These are phyloP conservation scores for Amanita muscaria DNA, from an alignment of 768 basidiomycete species.

Conservation along the genomic window DNA sequence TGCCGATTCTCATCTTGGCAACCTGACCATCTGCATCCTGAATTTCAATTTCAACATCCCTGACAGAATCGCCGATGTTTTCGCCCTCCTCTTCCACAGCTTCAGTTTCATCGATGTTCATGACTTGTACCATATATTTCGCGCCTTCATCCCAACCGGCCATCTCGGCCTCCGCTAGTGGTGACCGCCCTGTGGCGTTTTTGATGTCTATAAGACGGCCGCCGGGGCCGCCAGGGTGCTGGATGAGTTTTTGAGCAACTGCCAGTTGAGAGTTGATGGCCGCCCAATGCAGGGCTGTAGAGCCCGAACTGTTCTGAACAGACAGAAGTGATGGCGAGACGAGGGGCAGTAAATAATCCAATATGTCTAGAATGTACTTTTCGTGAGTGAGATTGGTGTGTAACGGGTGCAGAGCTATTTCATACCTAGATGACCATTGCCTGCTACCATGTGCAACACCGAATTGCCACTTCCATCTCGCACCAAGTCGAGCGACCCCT, in stretches of 20 bases:
- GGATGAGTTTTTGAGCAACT: slow-evolving; percentile 50
- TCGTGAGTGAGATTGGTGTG: slow-evolving; percentile 5
- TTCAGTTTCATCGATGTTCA: slow-evolving; percentile 56
- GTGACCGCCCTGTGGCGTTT: slow-evolving; percentile 63
- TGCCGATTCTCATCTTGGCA: slow-evolving; percentile 51
- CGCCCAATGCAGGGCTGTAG: slow-evolving; percentile 90
- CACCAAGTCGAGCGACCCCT: slow-evolving; percentile 34
- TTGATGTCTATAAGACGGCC: slow-evolving; percentile 65
- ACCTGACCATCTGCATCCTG: slow-evolving; percentile 63
- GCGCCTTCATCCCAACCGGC: slow-evolving; percentile 81
- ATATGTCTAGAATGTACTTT: slow-evolving; percentile 46
- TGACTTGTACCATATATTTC: slow-evolving; percentile 72
- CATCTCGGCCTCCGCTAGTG: slow-evolving; percentile 76
- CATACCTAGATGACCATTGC: slow-evolving; percentile 83
- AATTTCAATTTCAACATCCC: slow-evolving; percentile 57
- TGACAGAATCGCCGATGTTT: neutral
- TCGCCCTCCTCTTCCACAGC: slow-evolving; percentile 26
- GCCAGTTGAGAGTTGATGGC: slow-evolving; percentile 72
- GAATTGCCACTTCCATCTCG: slow-evolving; percentile 76
- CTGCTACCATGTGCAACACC: slow-evolving; percentile 78
- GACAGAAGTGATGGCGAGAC: slow-evolving; percentile 46
- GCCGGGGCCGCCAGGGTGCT: slow-evolving; percentile 49
- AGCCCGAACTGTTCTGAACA: slow-evolving; percentile 58
- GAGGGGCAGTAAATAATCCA: slow-evolving; percentile 65
- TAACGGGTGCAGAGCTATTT: slow-evolving; percentile 7